A percentile compares a stretch with the other conserved stretches of the same genome.
These are phyloP conservation scores for Neotropicomus parvogracilis DNA, from an alignment of 1,284 basidiomycete genomes.

Conservation along the genomic window DNA sequence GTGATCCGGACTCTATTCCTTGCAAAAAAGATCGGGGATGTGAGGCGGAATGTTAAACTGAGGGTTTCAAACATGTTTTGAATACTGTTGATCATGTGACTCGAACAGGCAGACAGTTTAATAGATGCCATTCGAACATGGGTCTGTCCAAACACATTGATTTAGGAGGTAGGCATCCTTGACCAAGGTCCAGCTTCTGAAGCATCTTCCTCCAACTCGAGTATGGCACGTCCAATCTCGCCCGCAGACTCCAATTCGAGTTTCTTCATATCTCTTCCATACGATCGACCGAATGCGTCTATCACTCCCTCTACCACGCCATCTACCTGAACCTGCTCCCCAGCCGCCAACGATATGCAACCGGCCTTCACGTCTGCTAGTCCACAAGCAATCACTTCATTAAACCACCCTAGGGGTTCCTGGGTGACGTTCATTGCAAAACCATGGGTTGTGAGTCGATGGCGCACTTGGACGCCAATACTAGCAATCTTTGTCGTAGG, in stretches of 20 bases:
- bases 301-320: constrained; percentile 54
- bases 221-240: constrained; percentile 52
- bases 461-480: constrained; percentile 95
- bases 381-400: constrained; percentile 89
- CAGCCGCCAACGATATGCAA: constrained; percentile 50
- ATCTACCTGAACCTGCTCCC: constrained; percentile 39
- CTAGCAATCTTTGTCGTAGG: constrained; percentile 78
- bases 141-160: too few relatives aligned
- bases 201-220: constrained; percentile 41
- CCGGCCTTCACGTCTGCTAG: constrained; percentile 81
- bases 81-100: background rate
- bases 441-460: constrained; percentile 91
- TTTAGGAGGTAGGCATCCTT: constrained; percentile 10
- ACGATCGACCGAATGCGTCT: constrained; percentile 48
- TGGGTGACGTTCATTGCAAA: constrained; percentile 90
- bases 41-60: too few relatives aligned
- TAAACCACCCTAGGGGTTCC: constrained; percentile 82
- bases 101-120: too few relatives aligned
- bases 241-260: constrained; percentile 46
- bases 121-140: too few relatives aligned
- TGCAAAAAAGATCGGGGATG: too few relatives aligned
- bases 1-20: too few relatives aligned
- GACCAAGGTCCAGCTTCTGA: constrained; percentile 23
- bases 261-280: constrained; percentile 52
- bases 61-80: too few relatives aligned